phyloP scores from a whole-genome alignment of 257 asterid genomes.

The Leptodermis oblonga region DNA sequence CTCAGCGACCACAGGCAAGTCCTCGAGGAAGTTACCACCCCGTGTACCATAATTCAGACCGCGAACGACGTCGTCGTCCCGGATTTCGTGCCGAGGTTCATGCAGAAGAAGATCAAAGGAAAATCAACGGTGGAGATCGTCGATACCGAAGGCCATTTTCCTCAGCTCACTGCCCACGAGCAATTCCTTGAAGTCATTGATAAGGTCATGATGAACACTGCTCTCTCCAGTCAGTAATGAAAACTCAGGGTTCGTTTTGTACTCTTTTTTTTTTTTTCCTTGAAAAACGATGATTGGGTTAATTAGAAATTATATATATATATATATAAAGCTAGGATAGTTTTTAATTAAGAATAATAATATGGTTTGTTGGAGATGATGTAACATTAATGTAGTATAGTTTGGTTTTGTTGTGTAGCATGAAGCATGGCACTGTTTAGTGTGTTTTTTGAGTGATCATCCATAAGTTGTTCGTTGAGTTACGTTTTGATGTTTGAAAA shows the following conservation, averaged over 20 bases:
- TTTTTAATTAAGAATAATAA: background rate
- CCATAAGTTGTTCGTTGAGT: background rate
- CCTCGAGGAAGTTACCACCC: slow-evolving; percentile 47
- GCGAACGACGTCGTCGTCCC: slow-evolving; percentile 62
- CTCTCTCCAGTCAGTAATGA: background rate
- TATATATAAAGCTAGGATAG: background rate
- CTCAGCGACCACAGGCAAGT: slow-evolving; percentile 44
- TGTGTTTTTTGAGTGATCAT: slow-evolving; percentile 2
- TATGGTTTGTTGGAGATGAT: background rate
- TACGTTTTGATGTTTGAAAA: background rate
- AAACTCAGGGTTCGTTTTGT: no score
- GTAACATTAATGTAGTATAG: background rate
- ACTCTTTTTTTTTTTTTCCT: background rate
- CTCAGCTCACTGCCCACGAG: slow-evolving; percentile 62
- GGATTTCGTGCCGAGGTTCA: slow-evolving; percentile 43
- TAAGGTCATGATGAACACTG: slow-evolving; percentile 22
- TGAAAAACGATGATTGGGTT: no score
- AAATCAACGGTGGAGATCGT: slow-evolving; percentile 43
- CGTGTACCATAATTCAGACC: slow-evolving; percentile 57
- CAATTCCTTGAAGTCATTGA: slow-evolving; percentile 46
- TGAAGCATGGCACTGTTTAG: background rate
- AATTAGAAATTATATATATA: background rate
- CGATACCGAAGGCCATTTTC: slow-evolving; percentile 66
- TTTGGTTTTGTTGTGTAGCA: background rate
- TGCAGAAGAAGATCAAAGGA: slow-evolving; percentile 44